These are phyloP conservation scores for Podospora comata DNA, from an alignment of 495 filamentous ascomycete genomes.

Conservation along the genomic window DNA sequence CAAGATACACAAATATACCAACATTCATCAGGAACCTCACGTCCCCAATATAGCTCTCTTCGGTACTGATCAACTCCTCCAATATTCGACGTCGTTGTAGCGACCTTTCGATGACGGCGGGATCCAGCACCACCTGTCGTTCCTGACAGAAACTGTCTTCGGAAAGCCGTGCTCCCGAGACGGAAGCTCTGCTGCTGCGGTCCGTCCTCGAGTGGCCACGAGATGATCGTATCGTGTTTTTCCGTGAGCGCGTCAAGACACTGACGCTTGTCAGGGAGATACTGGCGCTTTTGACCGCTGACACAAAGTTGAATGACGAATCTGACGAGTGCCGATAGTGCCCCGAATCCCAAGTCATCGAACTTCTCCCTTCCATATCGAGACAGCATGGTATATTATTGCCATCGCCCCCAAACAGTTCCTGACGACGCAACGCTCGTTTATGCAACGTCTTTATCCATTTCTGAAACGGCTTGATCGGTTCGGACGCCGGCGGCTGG, in stretches of 20 bases:
- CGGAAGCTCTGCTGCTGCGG: slow-evolving; percentile 60
- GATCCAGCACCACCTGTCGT: slow-evolving; percentile 57
- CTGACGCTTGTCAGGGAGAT: slow-evolving; percentile 69
- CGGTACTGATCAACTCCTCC: slow-evolving; percentile 78
- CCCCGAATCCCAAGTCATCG: slow-evolving; percentile 20
- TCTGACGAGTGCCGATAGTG: slow-evolving; percentile 56
- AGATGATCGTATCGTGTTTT: slow-evolving; percentile 49
- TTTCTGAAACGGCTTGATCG: slow-evolving; percentile 49
- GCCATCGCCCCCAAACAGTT: slow-evolving; percentile 26
- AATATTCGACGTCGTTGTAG: slow-evolving; percentile 72
- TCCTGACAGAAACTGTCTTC: slow-evolving; percentile 61
- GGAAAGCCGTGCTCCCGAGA: slow-evolving; percentile 57
- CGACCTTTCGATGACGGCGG: slow-evolving; percentile 66
- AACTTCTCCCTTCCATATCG: slow-evolving; percentile 29
- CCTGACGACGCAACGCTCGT: slow-evolving; percentile 43
- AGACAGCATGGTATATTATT: slow-evolving; percentile 41
- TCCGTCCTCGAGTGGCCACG: slow-evolving; percentile 56
- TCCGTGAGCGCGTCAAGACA: slow-evolving; percentile 57
- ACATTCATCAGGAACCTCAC: slow-evolving; percentile 83
- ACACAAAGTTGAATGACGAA: slow-evolving; percentile 71
- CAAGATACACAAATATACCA: slow-evolving; percentile 25
- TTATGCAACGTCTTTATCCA: slow-evolving; percentile 58
- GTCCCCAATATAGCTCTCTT: slow-evolving; percentile 85
- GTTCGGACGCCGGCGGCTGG: slow-evolving; percentile 11
- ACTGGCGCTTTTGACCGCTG: slow-evolving; percentile 72